phyloP scores from a whole-genome alignment of 1,284 basidiomycete species.

The Ceratobasidium sp. region DNA sequence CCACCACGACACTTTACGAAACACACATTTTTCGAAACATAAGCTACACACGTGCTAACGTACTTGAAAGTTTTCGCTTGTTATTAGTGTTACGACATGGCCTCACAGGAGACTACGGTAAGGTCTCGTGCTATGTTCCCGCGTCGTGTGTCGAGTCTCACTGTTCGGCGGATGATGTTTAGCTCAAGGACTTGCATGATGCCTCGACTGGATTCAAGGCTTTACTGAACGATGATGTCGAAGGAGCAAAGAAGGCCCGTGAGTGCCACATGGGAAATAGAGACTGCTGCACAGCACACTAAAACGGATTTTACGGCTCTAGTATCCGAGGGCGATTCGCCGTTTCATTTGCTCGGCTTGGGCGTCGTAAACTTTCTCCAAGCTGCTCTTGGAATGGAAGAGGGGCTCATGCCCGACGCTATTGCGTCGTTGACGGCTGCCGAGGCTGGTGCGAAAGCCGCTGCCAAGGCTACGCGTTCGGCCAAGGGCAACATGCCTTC shows the following conservation, averaged over 20 bases:
- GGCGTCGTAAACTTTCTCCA: constrained; percentile 82
- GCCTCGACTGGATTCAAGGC: constrained; percentile 75
- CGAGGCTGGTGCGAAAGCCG: constrained; percentile 72
- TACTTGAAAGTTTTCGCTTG: constrained; percentile 12
- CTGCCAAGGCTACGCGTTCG: constrained; percentile 65
- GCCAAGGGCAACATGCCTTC: constrained; percentile 56
- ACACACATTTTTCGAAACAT: constrained; percentile 26
- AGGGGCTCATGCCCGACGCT: constrained; percentile 71
- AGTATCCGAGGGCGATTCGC: constrained; percentile 67
- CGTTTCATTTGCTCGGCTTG: constrained; percentile 78
- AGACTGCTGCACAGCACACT: neutral
- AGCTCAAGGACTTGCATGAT: constrained; percentile 46
- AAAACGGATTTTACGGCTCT: constrained; percentile 16
- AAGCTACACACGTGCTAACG: constrained; percentile 7
- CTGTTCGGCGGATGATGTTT: neutral
- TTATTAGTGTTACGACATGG: constrained; percentile 17
- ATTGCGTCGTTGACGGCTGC: constrained; percentile 67
- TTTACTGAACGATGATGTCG: constrained; percentile 77
- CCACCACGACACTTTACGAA: constrained; percentile 32
- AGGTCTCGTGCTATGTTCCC: constrained; percentile 40
- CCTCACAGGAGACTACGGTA: constrained; percentile 42
- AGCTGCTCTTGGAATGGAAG: constrained; percentile 84
- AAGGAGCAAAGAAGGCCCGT: constrained; percentile 65
- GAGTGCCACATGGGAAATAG: constrained; percentile 25
- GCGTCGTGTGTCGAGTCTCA: constrained; percentile 26